Conservation (phyloP, 2,329 filamentous ascomycete genomes). For the Cytospora schulzeri region DNA sequence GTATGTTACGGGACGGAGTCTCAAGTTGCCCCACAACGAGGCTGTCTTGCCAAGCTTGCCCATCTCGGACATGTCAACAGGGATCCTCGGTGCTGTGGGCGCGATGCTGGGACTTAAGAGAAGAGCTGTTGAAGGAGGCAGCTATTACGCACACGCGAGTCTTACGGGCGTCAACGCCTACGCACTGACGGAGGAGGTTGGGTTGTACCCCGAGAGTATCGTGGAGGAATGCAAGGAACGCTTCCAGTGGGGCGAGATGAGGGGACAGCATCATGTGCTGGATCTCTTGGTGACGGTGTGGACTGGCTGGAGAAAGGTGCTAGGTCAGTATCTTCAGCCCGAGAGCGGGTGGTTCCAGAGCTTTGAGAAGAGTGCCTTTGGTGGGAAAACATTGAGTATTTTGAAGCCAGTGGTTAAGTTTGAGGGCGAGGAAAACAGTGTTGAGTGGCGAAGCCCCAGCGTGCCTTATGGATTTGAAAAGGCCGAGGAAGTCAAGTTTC, state of each 20-base stretch:
- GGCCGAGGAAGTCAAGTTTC: conserved; percentile 25
- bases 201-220: conserved; percentile 35
- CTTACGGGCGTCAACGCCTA: conserved; percentile 35
- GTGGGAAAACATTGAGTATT: conserved; percentile 31
- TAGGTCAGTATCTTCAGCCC: conserved; percentile 30
- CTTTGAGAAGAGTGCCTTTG: conserved; percentile 33
- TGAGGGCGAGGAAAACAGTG: conserved; percentile 26
- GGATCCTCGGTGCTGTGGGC: conserved; percentile 37
- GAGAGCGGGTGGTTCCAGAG: conserved; percentile 32
- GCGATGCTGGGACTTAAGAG: conserved; percentile 38
- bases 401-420: conserved; percentile 33
- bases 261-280: conserved; percentile 33
- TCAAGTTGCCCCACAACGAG: conserved; percentile 34
- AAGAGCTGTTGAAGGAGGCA: conserved; percentile 36
- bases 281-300: conserved; percentile 33
- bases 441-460: conserved; percentile 31
- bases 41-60: conserved; percentile 38
- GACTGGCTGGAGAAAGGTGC: conserved; percentile 32
- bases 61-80: conserved; percentile 41
- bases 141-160: conserved; percentile 37
- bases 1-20: conserved; percentile 37
- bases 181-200: conserved; percentile 36
- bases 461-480: conserved; percentile 31
- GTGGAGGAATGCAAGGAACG: conserved; percentile 32
- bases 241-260: conserved; percentile 34